phyloP scores from a whole-genome alignment of 2,329 filamentous ascomycete species.

The Diaporthe velutina region DNA sequence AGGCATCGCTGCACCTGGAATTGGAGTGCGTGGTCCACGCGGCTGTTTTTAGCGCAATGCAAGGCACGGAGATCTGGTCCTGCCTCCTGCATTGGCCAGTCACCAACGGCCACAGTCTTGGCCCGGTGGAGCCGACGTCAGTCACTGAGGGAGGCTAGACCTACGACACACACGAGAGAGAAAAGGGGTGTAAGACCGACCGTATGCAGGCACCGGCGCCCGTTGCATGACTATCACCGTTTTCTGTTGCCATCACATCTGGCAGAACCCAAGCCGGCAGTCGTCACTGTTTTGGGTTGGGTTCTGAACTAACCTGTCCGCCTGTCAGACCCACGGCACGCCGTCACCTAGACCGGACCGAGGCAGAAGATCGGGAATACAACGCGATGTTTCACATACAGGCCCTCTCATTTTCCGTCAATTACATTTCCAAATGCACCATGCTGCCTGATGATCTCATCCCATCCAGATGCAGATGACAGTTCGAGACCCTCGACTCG shows the following conservation, averaged over 20 bases:
- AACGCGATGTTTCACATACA: slow-evolving; percentile 33
- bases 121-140: slow-evolving; percentile 2
- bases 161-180: background rate
- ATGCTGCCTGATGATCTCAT: slow-evolving; percentile 15
- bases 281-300: slow-evolving; percentile 14
- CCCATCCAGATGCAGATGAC: slow-evolving; percentile 13
- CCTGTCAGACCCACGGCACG: background rate
- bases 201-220: slow-evolving; percentile 6
- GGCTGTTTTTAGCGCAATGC: slow-evolving; percentile 32
- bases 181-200: background rate
- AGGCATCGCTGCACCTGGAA: background rate
- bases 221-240: background rate
- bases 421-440: slow-evolving; percentile 18
- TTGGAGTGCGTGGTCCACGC: slow-evolving; percentile 8
- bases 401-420: slow-evolving; percentile 30
- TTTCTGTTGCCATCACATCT: slow-evolving; percentile 2
- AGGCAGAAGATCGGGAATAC: slow-evolving; percentile 20
- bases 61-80: slow-evolving; percentile 25
- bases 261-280: slow-evolving; percentile 5
- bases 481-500: slow-evolving; percentile 11
- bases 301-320: background rate
- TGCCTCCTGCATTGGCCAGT: slow-evolving; percentile 24
- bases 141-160: background rate
- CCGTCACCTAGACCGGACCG: slow-evolving; percentile 3
- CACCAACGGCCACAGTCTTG: slow-evolving; percentile 16